Conservation (phyloP, 257 asterid genomes). For the Rhazya stricta region DNA sequence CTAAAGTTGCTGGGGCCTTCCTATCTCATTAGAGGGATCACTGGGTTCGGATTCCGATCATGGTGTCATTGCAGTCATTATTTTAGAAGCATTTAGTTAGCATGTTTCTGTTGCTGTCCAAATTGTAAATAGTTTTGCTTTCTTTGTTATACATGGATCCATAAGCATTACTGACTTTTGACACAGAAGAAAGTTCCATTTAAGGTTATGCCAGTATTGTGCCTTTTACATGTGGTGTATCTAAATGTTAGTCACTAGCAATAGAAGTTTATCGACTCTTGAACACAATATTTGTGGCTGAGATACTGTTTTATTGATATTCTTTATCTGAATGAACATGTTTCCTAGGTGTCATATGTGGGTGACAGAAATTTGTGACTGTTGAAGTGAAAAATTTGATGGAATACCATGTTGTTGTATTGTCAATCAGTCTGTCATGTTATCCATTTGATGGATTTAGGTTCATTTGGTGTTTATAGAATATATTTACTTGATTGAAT, state of each 20-base stretch:
- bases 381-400: not conserved
- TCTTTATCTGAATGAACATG: not conserved
- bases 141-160: not conserved
- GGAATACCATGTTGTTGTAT: not conserved
- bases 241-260: not conserved
- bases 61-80: too few species aligned
- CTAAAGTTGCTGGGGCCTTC: not conserved
- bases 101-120: not conserved
- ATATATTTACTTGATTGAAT: not conserved
- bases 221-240: not conserved
- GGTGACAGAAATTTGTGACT: not conserved
- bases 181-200: not conserved
- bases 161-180: not conserved
- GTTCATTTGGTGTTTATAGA: not conserved
- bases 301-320: not conserved
- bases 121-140: not conserved
- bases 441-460: not conserved
- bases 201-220: not conserved
- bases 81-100: too few species aligned
- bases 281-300: not conserved
- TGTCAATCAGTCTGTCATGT: not conserved
- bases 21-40: not conserved
- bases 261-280: not conserved
- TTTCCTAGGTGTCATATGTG: not conserved
- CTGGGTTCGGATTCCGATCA: not conserved